These are phyloP conservation scores for Zygosaccharomyces pseudorouxii DNA, from an alignment of 805 yeast genomes.

Conservation along the genomic window DNA sequence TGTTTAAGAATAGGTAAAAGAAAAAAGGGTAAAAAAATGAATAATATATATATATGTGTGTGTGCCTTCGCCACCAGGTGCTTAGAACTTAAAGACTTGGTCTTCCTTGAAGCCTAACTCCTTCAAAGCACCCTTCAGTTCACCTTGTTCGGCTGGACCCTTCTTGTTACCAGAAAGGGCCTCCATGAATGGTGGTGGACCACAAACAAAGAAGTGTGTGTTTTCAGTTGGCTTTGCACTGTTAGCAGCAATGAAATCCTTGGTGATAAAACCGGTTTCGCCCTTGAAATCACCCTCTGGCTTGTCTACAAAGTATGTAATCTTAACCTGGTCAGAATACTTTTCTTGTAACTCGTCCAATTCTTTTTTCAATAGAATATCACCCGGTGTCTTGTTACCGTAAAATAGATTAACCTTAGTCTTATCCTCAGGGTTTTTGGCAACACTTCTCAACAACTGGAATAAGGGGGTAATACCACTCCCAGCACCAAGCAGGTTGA, in stretches of 20 bases:
- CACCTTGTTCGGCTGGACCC: conserved; percentile 92
- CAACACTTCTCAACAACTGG: conserved; percentile 75
- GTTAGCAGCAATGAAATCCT: conserved; percentile 59
- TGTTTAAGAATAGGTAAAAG: conserved; percentile 1
- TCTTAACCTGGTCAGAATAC: conserved; percentile 72
- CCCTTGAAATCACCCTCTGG: conserved; percentile 47
- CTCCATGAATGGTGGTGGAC: conserved; percentile 88
- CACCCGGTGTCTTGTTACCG: conserved; percentile 74
- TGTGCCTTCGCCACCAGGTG: too few relatives aligned
- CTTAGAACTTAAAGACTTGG: conserved; percentile 81
- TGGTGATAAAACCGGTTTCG: conserved; percentile 68
- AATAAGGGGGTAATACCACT: conserved; percentile 94
- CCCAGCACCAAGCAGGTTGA: conserved; percentile 91
- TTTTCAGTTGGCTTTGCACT: conserved; percentile 65
- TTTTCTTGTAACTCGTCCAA: conserved; percentile 52
- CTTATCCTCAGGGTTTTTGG: conserved; percentile 77
- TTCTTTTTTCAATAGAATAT: conserved; percentile 74
- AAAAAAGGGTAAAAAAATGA: too few relatives aligned
- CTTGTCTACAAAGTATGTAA: conserved; percentile 77
- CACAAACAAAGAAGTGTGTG: conserved; percentile 82
- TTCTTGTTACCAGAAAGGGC: conserved; percentile 82
- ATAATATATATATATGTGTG: neutral
- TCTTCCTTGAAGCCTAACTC: conserved; percentile 86
- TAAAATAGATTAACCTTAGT: conserved; percentile 81
- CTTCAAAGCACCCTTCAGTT: conserved; percentile 76